These are phyloP conservation scores for Coemansia aciculifera DNA, from an alignment of 192 early-diverging fungal genomes.

Conservation along the genomic window DNA sequence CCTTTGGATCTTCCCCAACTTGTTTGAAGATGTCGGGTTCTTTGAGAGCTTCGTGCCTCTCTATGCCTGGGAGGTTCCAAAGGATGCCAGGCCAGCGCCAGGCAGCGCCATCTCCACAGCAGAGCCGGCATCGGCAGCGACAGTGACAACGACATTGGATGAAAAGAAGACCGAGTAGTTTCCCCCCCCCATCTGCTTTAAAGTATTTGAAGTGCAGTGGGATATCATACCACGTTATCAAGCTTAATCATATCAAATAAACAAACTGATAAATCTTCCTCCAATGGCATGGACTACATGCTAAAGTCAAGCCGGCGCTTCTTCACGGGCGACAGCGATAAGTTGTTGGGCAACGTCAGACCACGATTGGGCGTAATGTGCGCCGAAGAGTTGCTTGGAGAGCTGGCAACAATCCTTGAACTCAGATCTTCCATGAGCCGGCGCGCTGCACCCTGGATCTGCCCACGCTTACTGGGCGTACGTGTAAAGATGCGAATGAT, in stretches of 20 bases:
- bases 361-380: slow-evolving; percentile 47
- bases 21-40: slow-evolving; percentile 95
- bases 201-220: neutral
- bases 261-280: neutral
- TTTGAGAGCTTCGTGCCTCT: slow-evolving; percentile 92
- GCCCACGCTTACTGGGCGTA: slow-evolving; percentile 34
- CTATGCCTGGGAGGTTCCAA: slow-evolving; percentile 79
- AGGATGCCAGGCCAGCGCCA: slow-evolving; percentile 37
- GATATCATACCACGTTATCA: neutral
- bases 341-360: slow-evolving; percentile 34
- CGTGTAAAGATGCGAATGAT: slow-evolving; percentile 52
- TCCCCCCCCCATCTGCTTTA: neutral
- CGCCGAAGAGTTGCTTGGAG: slow-evolving; percentile 17
- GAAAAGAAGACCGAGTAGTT: slow-evolving; percentile 40
- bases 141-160: slow-evolving; percentile 1
- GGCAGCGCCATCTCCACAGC: slow-evolving; percentile 3
- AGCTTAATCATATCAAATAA: neutral
- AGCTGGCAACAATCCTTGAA: slow-evolving; percentile 1
- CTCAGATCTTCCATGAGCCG: slow-evolving; percentile 36
- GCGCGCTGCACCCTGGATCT: slow-evolving; percentile 48
- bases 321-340: slow-evolving; percentile 13
- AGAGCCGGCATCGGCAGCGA: neutral
- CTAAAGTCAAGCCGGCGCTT: slow-evolving; percentile 34
- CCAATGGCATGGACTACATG: neutral
- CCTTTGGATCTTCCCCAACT: slow-evolving; percentile 95